These are phyloP conservation scores for Solanum tarijense DNA, from an alignment of 257 asterid species.

Conservation along the genomic window DNA sequence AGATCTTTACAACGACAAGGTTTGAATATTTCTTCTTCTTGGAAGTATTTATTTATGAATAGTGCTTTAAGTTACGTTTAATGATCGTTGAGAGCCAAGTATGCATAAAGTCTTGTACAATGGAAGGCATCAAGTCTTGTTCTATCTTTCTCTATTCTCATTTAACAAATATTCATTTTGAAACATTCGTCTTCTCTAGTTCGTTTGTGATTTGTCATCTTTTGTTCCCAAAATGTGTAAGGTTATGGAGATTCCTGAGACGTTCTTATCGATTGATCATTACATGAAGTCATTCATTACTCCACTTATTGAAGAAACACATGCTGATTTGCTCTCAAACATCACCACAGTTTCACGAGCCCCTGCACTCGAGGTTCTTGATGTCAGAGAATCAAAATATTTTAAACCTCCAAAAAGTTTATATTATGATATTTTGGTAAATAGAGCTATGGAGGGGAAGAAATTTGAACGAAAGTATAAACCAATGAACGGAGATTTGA, in stretches of 20 bases:
- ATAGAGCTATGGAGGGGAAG: no score
- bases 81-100: background rate
- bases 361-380: constrained; percentile 7
- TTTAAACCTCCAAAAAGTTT: background rate
- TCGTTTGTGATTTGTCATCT: background rate
- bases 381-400: background rate
- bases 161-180: background rate
- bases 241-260: constrained; percentile 23
- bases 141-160: no score
- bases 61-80: background rate
- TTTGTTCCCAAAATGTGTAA: background rate
- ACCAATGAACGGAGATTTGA: constrained; percentile 25
- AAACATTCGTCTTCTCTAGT: background rate
- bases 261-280: constrained; percentile 11
- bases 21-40: background rate
- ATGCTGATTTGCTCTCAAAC: constrained; percentile 18
- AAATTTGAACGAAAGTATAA: background rate
- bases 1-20: constrained; percentile 27
- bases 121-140: background rate
- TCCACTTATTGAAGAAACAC: constrained; percentile 19
- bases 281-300: constrained; percentile 24
- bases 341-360: constrained; percentile 14
- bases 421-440: constrained; percentile 3
- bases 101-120: background rate
- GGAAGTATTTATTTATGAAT: background rate